phyloP scores from a whole-genome alignment of 495 filamentous ascomycete species.

The Penicillium egyptiacum region DNA sequence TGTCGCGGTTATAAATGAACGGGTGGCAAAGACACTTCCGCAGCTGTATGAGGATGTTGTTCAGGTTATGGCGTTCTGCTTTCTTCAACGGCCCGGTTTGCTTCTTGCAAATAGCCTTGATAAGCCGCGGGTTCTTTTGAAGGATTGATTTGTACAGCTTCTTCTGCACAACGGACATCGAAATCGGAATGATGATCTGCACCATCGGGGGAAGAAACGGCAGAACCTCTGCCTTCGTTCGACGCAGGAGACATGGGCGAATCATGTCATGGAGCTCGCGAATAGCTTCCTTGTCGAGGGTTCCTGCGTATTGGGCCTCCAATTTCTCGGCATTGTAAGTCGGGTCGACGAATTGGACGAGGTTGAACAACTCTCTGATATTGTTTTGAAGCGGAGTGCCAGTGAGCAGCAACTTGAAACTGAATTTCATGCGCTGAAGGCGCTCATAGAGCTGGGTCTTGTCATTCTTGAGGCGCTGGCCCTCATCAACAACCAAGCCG shows the following conservation, averaged over 20 bases:
- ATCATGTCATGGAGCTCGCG: constrained; percentile 79
- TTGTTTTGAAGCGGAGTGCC: constrained; percentile 96
- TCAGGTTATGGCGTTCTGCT: constrained; percentile 72
- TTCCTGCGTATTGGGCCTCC: constrained; percentile 68
- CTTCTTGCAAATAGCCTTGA: constrained; percentile 75
- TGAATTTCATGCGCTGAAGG: constrained; percentile 67
- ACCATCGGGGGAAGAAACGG: constrained; percentile 89
- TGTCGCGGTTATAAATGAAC: constrained; percentile 84
- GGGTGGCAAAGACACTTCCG: constrained; percentile 95
- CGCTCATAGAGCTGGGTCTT: constrained; percentile 75
- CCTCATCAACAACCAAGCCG: constrained; percentile 91
- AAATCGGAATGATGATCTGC: constrained; percentile 90
- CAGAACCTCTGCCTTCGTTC: constrained; percentile 87
- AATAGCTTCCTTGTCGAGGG: constrained; percentile 77
- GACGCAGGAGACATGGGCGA: constrained; percentile 74
- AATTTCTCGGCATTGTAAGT: constrained; percentile 65
- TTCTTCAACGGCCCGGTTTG: constrained; percentile 56
- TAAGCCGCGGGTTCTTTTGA: constrained; percentile 82
- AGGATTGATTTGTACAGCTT: constrained; percentile 94
- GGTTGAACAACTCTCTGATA: constrained; percentile 87
- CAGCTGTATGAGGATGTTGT: constrained; percentile 93
- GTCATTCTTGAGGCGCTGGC: constrained; percentile 94
- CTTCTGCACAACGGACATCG: constrained; percentile 89
- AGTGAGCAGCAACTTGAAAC: constrained; percentile 81
- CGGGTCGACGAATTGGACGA: constrained; percentile 86